Conservation (phyloP, 2,329 filamentous ascomycete species). For the Fusarium stilboides region DNA sequence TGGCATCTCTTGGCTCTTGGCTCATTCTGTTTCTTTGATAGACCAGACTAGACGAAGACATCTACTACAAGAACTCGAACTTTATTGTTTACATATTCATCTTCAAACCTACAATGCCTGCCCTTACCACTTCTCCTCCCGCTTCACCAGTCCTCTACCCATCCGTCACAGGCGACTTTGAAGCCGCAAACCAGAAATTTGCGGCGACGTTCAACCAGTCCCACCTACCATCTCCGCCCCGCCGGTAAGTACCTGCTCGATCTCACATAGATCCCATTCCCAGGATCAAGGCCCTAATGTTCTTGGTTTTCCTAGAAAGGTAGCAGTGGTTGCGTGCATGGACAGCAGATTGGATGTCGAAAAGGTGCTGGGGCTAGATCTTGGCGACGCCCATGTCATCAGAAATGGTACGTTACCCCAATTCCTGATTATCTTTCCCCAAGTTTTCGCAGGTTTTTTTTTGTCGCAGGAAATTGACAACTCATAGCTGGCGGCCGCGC, state of each 20-base stretch:
- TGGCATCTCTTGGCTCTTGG: slow-evolving; percentile 19
- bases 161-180: slow-evolving; percentile 40
- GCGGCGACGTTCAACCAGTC: slow-evolving; percentile 42
- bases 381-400: slow-evolving; percentile 85
- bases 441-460: neutral
- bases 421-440: neutral
- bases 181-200: slow-evolving; percentile 45
- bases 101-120: slow-evolving; percentile 19
- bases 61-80: neutral
- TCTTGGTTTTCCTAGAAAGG: slow-evolving; percentile 48
- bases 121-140: slow-evolving; percentile 8
- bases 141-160: slow-evolving; percentile 7
- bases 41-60: slow-evolving; percentile 5
- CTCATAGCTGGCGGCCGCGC: slow-evolving; percentile 71
- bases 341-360: slow-evolving; percentile 81
- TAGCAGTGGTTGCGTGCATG: slow-evolving; percentile 79
- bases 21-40: slow-evolving; percentile 12
- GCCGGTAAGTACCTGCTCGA: slow-evolving; percentile 37
- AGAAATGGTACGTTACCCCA: slow-evolving; percentile 67
- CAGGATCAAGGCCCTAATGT: slow-evolving; percentile 35
- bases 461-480: neutral
- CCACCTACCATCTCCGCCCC: slow-evolving; percentile 44
- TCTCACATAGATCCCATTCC: neutral
- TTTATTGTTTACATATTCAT: neutral
- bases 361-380: slow-evolving; percentile 71